Evolutionary conservation across 306 rosid genomes (phyloP).

Genomic region (Vachellia collinsii): DNA sequence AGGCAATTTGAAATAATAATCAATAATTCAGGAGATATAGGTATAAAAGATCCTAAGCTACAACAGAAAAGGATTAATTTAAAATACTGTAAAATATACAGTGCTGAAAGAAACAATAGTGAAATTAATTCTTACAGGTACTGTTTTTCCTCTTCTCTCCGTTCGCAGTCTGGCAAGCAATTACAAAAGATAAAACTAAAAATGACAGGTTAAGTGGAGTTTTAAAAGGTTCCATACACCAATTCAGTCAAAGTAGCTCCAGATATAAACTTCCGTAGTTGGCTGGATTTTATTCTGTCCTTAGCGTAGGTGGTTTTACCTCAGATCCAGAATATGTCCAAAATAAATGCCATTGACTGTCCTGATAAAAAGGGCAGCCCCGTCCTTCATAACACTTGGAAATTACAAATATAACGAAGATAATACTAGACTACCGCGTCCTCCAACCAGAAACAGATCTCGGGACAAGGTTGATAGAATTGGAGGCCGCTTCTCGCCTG

Average conservation of each 20-base stretch:
- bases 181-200: not conserved
- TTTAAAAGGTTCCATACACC: not conserved
- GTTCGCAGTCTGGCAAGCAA: not conserved
- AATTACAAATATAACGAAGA: not conserved
- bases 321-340: slow-evolving; percentile 14
- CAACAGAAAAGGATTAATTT: not conserved
- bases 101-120: slow-evolving; percentile 17
- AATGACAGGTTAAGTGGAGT: not conserved
- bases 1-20: not conserved
- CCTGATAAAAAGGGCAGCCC: slow-evolving; percentile 1
- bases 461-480: slow-evolving; percentile 73
- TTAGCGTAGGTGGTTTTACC: slow-evolving; percentile 11
- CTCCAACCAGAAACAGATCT: slow-evolving; percentile 91
- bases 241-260: not conserved
- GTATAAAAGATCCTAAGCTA: not conserved
- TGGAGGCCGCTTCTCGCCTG: slow-evolving; percentile 87
- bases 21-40: not conserved
- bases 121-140: not conserved
- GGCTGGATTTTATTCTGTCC: slow-evolving; percentile 7
- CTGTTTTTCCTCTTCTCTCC: not conserved
- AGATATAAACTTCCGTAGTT: slow-evolving; percentile 17
- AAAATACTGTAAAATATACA: not conserved
- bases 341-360: slow-evolving; percentile 28
- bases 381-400: not conserved
- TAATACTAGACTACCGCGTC: slow-evolving; percentile 52